These are phyloP conservation scores for Microdochium nivale DNA, from an alignment of 2,329 filamentous ascomycete genomes.

Conservation along the genomic window DNA sequence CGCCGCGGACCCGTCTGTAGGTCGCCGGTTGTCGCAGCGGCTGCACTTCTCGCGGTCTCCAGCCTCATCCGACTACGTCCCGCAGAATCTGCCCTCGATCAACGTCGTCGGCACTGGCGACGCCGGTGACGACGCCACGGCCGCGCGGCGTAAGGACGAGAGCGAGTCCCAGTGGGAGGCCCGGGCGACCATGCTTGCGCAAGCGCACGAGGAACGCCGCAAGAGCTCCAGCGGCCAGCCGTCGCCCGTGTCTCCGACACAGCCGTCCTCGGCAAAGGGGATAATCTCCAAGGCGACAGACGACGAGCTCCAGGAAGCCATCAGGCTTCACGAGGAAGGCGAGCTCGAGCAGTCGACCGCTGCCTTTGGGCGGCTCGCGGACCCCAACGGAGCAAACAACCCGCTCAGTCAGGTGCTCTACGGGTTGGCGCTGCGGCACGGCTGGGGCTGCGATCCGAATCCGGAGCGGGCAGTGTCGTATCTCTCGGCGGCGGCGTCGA, in stretches of 20 bases:
- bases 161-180: slow-evolving; percentile 81
- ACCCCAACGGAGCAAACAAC: slow-evolving; percentile 80
- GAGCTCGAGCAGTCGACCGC: slow-evolving; percentile 71
- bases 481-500: slow-evolving; percentile 80
- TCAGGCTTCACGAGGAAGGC: slow-evolving; percentile 80
- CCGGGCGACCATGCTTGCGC: slow-evolving; percentile 80
- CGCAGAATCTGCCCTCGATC: slow-evolving; percentile 72
- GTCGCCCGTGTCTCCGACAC: slow-evolving; percentile 7
- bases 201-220: slow-evolving; percentile 44
- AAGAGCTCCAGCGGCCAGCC: slow-evolving; percentile 17
- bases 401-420: slow-evolving; percentile 93
- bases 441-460: slow-evolving; percentile 79
- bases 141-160: slow-evolving; percentile 30
- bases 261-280: slow-evolving; percentile 13
- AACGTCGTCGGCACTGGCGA: slow-evolving; percentile 32
- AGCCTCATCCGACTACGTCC: slow-evolving; percentile 64
- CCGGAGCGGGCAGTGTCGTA: slow-evolving; percentile 69
- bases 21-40: slow-evolving; percentile 54
- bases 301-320: slow-evolving; percentile 87
- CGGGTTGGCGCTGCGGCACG: slow-evolving; percentile 83
- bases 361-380: slow-evolving; percentile 77
- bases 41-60: slow-evolving; percentile 55
- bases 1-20: slow-evolving; percentile 8
- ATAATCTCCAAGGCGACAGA: slow-evolving; percentile 45
- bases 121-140: slow-evolving; percentile 33